phyloP scores from a whole-genome alignment of 768 basidiomycete genomes.

The Lactifluus hygrophoroides region DNA sequence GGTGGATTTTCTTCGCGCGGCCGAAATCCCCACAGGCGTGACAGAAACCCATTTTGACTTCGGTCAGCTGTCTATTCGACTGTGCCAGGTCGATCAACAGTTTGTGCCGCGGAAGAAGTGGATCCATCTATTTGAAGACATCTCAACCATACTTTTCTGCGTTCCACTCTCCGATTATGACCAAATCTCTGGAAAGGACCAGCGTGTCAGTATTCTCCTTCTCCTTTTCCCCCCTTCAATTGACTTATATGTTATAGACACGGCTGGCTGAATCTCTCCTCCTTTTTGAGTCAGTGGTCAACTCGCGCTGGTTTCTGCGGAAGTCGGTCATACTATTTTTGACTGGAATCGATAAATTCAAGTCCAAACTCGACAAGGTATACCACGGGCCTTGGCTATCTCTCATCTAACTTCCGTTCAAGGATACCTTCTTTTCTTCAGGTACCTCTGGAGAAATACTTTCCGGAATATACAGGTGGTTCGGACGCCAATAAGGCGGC shows the following conservation, averaged over 20 bases:
- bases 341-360: conserved; percentile 41
- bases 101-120: conserved; percentile 38
- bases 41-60: conserved; percentile 69
- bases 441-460: conserved; percentile 27
- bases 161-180: conserved; percentile 69
- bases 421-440: background rate
- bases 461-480: conserved; percentile 38
- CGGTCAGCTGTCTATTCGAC: conserved; percentile 29
- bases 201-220: conserved; percentile 22
- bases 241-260: conserved; percentile 25
- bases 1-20: conserved; percentile 74
- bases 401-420: background rate
- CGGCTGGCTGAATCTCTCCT: conserved; percentile 41
- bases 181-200: conserved; percentile 25
- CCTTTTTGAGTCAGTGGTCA: conserved; percentile 43
- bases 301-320: conserved; percentile 41
- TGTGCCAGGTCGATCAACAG: conserved; percentile 65
- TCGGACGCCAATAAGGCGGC: conserved; percentile 38
- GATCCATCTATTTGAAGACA: conserved; percentile 51
- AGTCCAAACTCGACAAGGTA: too few species aligned
- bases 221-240: background rate
- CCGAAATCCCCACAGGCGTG: conserved; percentile 75
- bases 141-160: conserved; percentile 65
- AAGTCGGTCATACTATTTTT: conserved; percentile 35
- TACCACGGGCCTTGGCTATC: too few species aligned